Conservation (phyloP, 306 rosid genomes). For the Gleditsia sinensis region DNA sequence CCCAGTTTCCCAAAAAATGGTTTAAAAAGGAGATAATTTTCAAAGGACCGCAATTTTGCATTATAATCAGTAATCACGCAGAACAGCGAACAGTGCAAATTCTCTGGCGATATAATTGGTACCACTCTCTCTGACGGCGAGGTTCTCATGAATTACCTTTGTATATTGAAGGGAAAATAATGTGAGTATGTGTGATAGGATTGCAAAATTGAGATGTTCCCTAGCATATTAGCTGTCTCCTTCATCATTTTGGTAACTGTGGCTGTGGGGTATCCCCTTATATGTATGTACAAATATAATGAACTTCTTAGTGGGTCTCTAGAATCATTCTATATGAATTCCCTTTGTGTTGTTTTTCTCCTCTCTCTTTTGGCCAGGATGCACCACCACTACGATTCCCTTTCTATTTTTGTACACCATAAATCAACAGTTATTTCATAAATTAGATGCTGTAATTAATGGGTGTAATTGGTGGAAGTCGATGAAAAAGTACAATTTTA, state of each 20-base stretch:
- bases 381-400: not conserved
- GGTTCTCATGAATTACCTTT: conserved; percentile 4
- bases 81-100: not conserved
- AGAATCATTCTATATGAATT: not conserved
- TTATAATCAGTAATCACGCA: not conserved
- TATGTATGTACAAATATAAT: conserved; percentile 15
- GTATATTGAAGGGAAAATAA: conserved; percentile 14
- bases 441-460: conserved; percentile 16
- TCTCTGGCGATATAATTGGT: not conserved
- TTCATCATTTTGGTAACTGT: not conserved
- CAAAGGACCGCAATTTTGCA: not conserved
- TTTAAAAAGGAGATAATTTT: not conserved
- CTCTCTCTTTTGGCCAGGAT: not conserved
- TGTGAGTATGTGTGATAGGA: not conserved
- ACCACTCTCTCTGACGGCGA: not conserved
- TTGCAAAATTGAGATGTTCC: conserved; percentile 17
- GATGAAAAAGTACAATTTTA: not conserved
- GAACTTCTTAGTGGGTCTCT: not conserved
- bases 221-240: not conserved
- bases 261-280: conserved; percentile 14
- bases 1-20: not conserved
- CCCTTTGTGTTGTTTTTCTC: not conserved
- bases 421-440: not conserved
- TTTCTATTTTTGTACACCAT: not conserved
- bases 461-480: not conserved